phyloP scores from a whole-genome alignment of 768 basidiomycete genomes.

The Rickenella mellea region DNA sequence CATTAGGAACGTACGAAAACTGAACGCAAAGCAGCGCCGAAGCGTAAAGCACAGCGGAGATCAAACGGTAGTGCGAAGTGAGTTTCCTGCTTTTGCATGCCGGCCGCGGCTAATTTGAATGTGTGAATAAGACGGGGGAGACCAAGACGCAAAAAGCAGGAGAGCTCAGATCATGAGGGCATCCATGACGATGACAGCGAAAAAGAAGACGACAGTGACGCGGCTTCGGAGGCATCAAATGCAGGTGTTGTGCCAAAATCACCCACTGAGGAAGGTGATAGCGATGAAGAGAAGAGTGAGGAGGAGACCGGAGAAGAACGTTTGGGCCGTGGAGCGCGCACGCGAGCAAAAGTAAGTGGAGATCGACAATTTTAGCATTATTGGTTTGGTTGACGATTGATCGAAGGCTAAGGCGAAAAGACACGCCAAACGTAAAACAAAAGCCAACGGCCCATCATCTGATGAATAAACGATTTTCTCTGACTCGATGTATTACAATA shows the following conservation, averaged over 20 bases:
- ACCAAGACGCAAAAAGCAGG: constrained; percentile 27
- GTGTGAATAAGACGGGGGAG: constrained; percentile 23
- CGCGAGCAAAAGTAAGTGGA: constrained; percentile 21
- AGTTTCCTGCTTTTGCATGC: neutral
- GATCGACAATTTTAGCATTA: neutral
- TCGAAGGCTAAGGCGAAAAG: neutral
- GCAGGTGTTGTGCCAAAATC: constrained; percentile 17
- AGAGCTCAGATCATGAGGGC: constrained; percentile 24
- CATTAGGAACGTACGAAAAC: neutral
- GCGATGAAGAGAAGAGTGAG: constrained; percentile 19
- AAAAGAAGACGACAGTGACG: constrained; percentile 13
- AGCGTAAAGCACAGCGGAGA: constrained; percentile 5
- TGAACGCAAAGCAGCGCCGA: neutral
- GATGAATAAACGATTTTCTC: neutral
- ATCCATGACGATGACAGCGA: constrained; percentile 17
- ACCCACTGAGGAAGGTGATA: constrained; percentile 9
- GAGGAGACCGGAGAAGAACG: constrained; percentile 11
- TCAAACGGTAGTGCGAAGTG: constrained; percentile 3
- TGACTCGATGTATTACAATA: too few species aligned
- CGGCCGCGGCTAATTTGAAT: neutral
- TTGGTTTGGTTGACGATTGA: neutral
- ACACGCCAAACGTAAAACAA: neutral
- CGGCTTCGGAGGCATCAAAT: constrained; percentile 31
- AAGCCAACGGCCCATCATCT: neutral
- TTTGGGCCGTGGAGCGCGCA: constrained; percentile 21